Conservation (phyloP, 2,329 filamentous ascomycete genomes). For the Penicillium palitans region DNA sequence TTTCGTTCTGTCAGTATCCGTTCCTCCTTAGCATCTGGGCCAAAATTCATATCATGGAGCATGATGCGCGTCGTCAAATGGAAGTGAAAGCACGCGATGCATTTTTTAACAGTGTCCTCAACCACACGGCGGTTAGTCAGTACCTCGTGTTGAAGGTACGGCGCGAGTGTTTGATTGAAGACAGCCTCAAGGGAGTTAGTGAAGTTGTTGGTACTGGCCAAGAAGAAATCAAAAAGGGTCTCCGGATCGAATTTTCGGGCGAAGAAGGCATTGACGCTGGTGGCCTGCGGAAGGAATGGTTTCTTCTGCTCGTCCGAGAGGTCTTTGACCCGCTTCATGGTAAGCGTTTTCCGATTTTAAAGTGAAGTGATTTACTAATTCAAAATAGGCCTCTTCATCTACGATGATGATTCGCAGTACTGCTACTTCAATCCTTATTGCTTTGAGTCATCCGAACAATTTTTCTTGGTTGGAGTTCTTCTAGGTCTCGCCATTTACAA, state of each 20-base stretch:
- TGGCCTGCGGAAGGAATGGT: constrained; percentile 92
- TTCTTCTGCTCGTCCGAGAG: constrained; percentile 80
- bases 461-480: constrained; percentile 83
- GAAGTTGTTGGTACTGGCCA: constrained; percentile 77
- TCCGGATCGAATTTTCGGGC: constrained; percentile 80
- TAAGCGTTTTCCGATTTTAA: constrained; percentile 46
- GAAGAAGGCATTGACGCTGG: constrained; percentile 92
- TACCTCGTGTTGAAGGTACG: constrained; percentile 76
- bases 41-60: constrained; percentile 86
- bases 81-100: constrained; percentile 82
- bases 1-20: constrained; percentile 88
- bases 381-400: constrained; percentile 75
- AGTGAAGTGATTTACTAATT: constrained; percentile 9
- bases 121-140: constrained; percentile 69
- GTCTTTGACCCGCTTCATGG: constrained; percentile 89
- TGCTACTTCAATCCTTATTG: constrained; percentile 93
- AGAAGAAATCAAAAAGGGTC: constrained; percentile 86
- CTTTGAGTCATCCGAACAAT: constrained; percentile 89
- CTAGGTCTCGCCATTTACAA: constrained; percentile 92
- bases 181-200: constrained; percentile 80
- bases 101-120: constrained; percentile 86
- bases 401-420: constrained; percentile 84
- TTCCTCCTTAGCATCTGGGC: constrained; percentile 90
- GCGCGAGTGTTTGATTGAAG: constrained; percentile 82
- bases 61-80: constrained; percentile 88